phyloP scores from a whole-genome alignment of 2,329 filamentous ascomycete species.

The Monilinia vaccinii-corymbosi region DNA sequence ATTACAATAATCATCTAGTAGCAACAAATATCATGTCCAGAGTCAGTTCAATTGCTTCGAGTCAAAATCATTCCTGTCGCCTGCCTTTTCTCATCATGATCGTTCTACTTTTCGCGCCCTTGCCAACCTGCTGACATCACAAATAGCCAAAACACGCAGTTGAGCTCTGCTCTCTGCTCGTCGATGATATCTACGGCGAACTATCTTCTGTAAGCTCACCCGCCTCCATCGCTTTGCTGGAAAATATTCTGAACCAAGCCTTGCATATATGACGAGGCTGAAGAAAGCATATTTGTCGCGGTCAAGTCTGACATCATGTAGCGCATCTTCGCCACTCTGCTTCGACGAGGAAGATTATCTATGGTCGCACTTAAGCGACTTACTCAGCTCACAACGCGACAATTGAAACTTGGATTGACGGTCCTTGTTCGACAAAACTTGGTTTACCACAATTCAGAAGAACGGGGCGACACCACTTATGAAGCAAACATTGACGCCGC shows the following conservation, averaged over 20 bases:
- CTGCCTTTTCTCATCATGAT: constrained; percentile 20
- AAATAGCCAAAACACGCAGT: constrained; percentile 60
- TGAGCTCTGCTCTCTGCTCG: constrained; percentile 83
- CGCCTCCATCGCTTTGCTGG: neutral
- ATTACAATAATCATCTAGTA: constrained; percentile 67
- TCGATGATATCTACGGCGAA: constrained; percentile 85
- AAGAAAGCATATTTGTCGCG: constrained; percentile 1
- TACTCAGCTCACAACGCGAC: constrained; percentile 62
- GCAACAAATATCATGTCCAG: constrained; percentile 43
- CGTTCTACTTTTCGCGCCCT: neutral
- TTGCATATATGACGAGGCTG: constrained; percentile 10
- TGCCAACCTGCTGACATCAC: neutral
- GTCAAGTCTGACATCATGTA: constrained; percentile 34
- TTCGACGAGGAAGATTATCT: constrained; percentile 69
- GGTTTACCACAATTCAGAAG: constrained; percentile 54
- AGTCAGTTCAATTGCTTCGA: constrained; percentile 37
- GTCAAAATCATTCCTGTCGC: constrained; percentile 11
- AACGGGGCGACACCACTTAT: constrained; percentile 60
- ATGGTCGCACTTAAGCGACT: constrained; percentile 60
- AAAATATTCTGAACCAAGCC: neutral
- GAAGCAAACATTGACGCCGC: constrained; percentile 73
- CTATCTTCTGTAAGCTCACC: constrained; percentile 68
- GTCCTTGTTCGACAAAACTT: constrained; percentile 86
- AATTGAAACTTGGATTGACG: constrained; percentile 72
- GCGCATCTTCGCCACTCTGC: constrained; percentile 76